Evolutionary conservation across 768 basidiomycete species (phyloP).

Genomic region (Gloeophyllum trabeum): DNA sequence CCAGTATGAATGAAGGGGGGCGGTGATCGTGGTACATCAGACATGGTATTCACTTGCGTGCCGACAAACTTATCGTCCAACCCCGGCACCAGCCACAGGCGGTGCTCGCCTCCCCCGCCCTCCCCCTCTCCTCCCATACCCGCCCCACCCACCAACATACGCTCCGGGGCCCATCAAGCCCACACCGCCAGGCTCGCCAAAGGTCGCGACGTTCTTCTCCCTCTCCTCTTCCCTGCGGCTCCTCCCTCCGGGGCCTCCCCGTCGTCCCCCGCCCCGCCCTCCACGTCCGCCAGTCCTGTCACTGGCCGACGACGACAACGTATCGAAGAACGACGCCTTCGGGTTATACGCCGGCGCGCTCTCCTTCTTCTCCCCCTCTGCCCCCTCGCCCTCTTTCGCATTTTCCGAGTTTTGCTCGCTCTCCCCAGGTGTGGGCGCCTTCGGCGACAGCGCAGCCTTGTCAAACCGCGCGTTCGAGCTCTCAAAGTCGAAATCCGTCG

Average conservation of each 20-base stretch:
- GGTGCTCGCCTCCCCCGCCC: slow-evolving; percentile 27
- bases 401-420: slow-evolving; percentile 11
- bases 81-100: slow-evolving; percentile 8
- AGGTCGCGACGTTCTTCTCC: slow-evolving; percentile 77
- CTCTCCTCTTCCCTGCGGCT: slow-evolving; percentile 75
- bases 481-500: slow-evolving; percentile 76
- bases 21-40: too few relatives aligned
- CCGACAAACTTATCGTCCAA: too few relatives aligned
- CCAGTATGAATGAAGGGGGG: too few relatives aligned
- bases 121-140: slow-evolving; percentile 42
- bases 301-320: slow-evolving; percentile 39
- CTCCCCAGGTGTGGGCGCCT: slow-evolving; percentile 8
- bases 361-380: slow-evolving; percentile 23
- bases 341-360: slow-evolving; percentile 55
- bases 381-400: slow-evolving; percentile 14
- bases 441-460: slow-evolving; percentile 44
- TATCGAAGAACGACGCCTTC: slow-evolving; percentile 74
- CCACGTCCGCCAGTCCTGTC: slow-evolving; percentile 24
- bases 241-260: slow-evolving; percentile 40
- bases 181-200: slow-evolving; percentile 76
- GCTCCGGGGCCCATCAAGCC: slow-evolving; percentile 70
- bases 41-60: too few relatives aligned
- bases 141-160: slow-evolving; percentile 73
- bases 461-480: slow-evolving; percentile 73
- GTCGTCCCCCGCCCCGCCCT: slow-evolving; percentile 29